Conservation (phyloP, 2,329 filamentous ascomycete species). For the Colletotrichum acutatum region DNA sequence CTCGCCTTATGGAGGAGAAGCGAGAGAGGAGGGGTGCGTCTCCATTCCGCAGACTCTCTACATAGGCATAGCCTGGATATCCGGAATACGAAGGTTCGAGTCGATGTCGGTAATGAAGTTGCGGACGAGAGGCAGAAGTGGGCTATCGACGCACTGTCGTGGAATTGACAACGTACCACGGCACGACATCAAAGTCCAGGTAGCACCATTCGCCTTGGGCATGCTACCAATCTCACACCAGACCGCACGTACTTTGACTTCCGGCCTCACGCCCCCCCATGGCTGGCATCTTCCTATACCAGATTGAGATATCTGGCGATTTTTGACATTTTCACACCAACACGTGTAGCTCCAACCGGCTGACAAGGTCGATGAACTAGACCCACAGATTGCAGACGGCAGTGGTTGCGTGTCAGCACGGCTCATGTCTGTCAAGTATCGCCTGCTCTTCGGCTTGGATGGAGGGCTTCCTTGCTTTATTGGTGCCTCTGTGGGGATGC, state of each 20-base stretch:
- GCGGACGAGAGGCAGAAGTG: background rate
- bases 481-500: background rate
- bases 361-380: background rate
- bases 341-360: background rate
- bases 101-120: slow-evolving; percentile 6
- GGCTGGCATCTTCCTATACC: background rate
- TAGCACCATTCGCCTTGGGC: background rate
- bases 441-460: background rate
- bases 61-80: background rate
- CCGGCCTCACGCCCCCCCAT: background rate
- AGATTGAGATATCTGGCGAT: background rate
- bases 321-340: background rate
- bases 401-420: slow-evolving; percentile 16
- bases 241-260: background rate
- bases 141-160: slow-evolving; percentile 9
- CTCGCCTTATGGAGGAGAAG: slow-evolving; percentile 16
- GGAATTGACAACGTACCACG: background rate
- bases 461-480: background rate
- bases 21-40: slow-evolving; percentile 13
- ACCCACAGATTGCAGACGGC: background rate
- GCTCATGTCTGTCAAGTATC: background rate
- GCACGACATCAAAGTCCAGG: background rate
- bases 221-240: background rate
- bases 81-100: slow-evolving; percentile 22
- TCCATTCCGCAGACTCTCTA: slow-evolving; percentile 19